phyloP scores from a whole-genome alignment of 2,329 filamentous ascomycete species.

The Colletotrichum sublineola region DNA sequence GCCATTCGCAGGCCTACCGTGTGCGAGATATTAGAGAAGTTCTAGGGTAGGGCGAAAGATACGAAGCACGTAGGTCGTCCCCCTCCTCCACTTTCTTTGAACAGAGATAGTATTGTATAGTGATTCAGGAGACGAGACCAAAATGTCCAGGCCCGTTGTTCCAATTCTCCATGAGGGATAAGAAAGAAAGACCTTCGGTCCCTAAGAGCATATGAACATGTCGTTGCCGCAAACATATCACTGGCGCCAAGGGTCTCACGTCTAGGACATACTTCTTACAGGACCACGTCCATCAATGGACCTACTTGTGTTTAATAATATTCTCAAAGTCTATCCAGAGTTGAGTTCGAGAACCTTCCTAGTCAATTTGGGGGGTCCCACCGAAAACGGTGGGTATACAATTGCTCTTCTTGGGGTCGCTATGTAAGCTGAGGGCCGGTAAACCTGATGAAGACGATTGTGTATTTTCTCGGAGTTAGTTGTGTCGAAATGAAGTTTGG shows the following conservation, averaged over 20 bases:
- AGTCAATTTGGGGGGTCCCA: too few relatives aligned
- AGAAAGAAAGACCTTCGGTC: neutral
- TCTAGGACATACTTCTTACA: neutral
- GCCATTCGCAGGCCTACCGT: neutral
- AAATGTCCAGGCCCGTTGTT: neutral
- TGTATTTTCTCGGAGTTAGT: neutral
- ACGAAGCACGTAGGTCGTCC: neutral
- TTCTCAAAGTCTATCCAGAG: neutral
- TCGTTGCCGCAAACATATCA: neutral
- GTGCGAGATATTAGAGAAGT: neutral
- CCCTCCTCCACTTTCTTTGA: neutral
- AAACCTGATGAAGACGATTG: neutral
- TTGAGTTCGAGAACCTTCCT: too few relatives aligned
- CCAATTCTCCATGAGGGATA: neutral
- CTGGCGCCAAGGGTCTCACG: too few relatives aligned
- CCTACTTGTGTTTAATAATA: neutral
- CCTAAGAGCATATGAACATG: neutral
- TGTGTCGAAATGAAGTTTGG: too few relatives aligned
- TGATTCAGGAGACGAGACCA: neutral
- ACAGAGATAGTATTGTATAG: neutral
- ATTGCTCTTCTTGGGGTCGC: neutral
- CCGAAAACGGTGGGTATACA: neutral
- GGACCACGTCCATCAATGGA: neutral
- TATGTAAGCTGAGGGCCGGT: neutral
- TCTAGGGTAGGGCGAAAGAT: neutral